Percentiles rank a stretch among this genome's conserved stretches.
Conservation (phyloP, 768 basidiomycete species). For the Mrakia blollopis region DNA sequence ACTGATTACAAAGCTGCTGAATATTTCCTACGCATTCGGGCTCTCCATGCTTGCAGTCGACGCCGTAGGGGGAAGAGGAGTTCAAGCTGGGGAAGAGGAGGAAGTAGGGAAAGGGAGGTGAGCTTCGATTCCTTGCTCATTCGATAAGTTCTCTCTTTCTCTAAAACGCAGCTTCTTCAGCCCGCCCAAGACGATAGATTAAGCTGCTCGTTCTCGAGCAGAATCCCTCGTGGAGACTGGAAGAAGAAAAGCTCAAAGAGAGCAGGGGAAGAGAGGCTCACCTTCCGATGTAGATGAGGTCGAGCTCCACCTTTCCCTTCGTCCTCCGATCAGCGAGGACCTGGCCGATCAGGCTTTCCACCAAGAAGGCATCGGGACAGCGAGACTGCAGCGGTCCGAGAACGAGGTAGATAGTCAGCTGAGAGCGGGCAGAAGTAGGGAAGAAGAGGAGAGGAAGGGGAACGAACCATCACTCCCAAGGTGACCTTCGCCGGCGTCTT, state of each 20-base stretch:
- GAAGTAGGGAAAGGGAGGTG: background rate
- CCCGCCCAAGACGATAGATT: too few relatives aligned
- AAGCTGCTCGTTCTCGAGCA: too few relatives aligned
- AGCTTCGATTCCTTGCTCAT: too few relatives aligned
- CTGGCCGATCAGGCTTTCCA: conserved; percentile 9
- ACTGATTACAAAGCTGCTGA: conserved; percentile 23
- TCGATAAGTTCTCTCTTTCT: too few relatives aligned
- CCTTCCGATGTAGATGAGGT: conserved; percentile 29
- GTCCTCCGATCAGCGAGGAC: background rate
- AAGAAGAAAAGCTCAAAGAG: background rate
- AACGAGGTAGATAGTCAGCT: background rate
- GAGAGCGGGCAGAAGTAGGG: background rate
- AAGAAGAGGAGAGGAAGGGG: background rate
- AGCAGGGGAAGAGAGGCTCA: background rate
- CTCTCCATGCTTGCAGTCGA: conserved; percentile 22
- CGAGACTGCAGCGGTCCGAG: background rate
- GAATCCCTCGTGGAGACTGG: too few relatives aligned
- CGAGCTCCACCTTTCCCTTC: conserved; percentile 19
- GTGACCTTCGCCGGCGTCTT: background rate
- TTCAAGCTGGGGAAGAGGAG: background rate
- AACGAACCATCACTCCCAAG: background rate
- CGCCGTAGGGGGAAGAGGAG: conserved; percentile 1
- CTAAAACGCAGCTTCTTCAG: too few relatives aligned
- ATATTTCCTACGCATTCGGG: conserved; percentile 17
- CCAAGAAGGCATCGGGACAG: conserved; percentile 26